phyloP scores from a whole-genome alignment of 176 grass and related monocot genomes.

The Ampelocalamus luodianensis region DNA sequence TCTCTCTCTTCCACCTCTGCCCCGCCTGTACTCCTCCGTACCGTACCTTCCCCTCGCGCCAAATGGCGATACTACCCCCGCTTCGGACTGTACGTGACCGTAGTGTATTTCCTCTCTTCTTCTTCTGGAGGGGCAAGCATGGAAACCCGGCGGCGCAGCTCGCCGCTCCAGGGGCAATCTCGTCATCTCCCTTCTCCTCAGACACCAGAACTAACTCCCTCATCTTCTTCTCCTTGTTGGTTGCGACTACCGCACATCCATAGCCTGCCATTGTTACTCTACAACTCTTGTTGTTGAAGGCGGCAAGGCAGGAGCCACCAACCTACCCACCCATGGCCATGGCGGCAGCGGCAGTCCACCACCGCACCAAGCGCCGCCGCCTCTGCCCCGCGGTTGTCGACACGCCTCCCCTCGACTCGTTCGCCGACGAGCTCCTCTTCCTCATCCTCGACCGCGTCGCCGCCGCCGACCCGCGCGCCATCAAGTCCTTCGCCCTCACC shows the following conservation, averaged over 20 bases:
- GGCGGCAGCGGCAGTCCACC: not conserved
- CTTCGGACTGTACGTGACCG: fast-evolving
- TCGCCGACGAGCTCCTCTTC: constrained; percentile 80
- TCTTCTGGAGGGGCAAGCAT: not conserved
- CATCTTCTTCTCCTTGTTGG: not conserved
- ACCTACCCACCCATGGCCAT: constrained; percentile 9
- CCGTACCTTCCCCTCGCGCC: not conserved
- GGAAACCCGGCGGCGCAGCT: not conserved
- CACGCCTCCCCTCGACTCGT: constrained; percentile 27
- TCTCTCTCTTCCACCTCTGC: not conserved
- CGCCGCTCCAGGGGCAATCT: not conserved
- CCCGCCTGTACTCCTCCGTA: constrained; percentile 22
- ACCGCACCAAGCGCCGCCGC: constrained; percentile 30
- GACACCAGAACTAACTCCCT: not conserved
- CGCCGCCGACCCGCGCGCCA: constrained; percentile 50
- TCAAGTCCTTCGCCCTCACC: constrained; percentile 78
- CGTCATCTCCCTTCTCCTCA: not conserved
- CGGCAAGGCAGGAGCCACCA: not conserved
- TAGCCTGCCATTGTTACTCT: not conserved
- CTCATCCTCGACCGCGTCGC: constrained; percentile 68
- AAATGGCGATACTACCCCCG: not conserved
- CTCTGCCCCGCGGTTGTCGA: not conserved
- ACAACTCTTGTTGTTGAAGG: not conserved
- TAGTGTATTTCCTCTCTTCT: too few species aligned
- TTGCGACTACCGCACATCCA: not conserved